Evolutionary conservation across 2,329 filamentous ascomycete species (phyloP).

Genomic region (Alternaria panax): DNA sequence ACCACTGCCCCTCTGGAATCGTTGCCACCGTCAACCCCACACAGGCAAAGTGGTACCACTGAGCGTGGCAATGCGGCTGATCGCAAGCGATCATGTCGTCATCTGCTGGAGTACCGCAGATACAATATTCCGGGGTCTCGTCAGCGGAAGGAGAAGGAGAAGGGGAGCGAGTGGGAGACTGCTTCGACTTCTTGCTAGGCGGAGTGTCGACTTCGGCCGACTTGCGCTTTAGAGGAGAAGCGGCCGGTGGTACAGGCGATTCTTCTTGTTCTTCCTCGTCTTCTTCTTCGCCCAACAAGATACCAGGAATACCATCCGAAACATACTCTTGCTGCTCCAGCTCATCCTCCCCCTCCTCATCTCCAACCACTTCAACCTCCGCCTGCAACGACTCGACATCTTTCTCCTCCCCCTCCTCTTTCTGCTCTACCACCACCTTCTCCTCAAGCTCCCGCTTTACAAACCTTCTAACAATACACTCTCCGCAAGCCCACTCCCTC

Average conservation of each 20-base stretch:
- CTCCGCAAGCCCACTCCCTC: neutral
- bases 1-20: conserved; percentile 3
- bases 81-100: conserved; percentile 10
- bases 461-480: neutral
- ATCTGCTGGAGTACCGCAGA: neutral
- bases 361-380: neutral
- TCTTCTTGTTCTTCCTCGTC: neutral
- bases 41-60: conserved; percentile 12
- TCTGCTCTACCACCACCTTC: neutral
- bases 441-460: neutral
- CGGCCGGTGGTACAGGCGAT: neutral
- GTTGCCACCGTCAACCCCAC: conserved; percentile 5
- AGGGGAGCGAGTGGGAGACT: no score
- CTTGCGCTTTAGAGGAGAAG: neutral
- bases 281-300: neutral
- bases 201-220: neutral
- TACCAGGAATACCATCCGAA: neutral
- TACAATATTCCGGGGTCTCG: neutral
- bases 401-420: neutral
- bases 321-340: neutral
- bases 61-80: neutral
- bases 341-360: neutral
- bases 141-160: neutral
- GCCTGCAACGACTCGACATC: neutral
- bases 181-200: neutral